These are phyloP conservation scores for Phaeosphaeriaceae sp. DNA, from an alignment of 2,329 filamentous ascomycete species.

Conservation along the genomic window DNA sequence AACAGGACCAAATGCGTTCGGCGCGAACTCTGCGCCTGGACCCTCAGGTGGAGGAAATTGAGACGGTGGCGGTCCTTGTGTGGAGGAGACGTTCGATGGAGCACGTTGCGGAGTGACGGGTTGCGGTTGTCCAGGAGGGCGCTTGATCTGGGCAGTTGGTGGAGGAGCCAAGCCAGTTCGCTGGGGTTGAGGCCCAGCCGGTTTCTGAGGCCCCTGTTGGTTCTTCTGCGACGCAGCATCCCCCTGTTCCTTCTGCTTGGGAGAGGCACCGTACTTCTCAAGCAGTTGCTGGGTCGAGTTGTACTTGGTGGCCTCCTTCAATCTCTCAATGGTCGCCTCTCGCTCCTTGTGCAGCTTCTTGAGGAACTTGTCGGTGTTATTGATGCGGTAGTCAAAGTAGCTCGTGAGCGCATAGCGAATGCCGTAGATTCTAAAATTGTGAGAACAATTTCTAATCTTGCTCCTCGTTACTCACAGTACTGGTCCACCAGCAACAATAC, in stretches of 20 bases:
- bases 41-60: slow-evolving; percentile 23
- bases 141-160: slow-evolving; percentile 69
- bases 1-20: slow-evolving; percentile 66
- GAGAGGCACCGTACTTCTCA: slow-evolving; percentile 84
- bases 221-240: slow-evolving; percentile 35
- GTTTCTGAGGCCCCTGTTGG: slow-evolving; percentile 39
- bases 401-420: slow-evolving; percentile 70
- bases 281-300: slow-evolving; percentile 91
- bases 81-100: slow-evolving; percentile 19
- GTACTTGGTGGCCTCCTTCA: slow-evolving; percentile 95
- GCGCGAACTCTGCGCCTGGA: slow-evolving; percentile 71
- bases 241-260: slow-evolving; percentile 52
- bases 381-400: slow-evolving; percentile 83
- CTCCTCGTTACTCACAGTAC: slow-evolving; percentile 65
- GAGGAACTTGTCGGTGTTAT: slow-evolving; percentile 71
- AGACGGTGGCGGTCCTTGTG: slow-evolving; percentile 29
- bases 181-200: slow-evolving; percentile 37
- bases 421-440: slow-evolving; percentile 74
- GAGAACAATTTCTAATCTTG: slow-evolving; percentile 8
- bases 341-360: slow-evolving; percentile 80
- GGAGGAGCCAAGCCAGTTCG: slow-evolving; percentile 65
- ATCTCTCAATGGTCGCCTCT: slow-evolving; percentile 85
- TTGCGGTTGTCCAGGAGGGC: slow-evolving; percentile 33
- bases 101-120: slow-evolving; percentile 40
- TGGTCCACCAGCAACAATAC: slow-evolving; percentile 78